Base-by-base conservation (phyloP, 2,329 filamentous ascomycete species). In the Coniochaeta sp. region DNA sequence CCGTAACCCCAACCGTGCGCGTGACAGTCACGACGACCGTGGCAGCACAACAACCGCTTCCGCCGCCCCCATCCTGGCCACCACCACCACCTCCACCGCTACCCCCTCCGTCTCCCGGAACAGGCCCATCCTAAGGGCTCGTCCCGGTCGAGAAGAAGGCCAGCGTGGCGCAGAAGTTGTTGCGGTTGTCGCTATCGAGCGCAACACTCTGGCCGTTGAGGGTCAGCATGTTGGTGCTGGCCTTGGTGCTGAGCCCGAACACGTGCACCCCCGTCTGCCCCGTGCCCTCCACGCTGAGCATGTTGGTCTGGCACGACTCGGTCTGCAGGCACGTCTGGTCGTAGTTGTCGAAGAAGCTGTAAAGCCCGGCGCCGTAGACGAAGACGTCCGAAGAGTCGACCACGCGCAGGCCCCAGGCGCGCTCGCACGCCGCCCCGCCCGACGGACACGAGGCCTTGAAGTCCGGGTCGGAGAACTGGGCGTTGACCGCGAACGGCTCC, bases 321-420 rank as follows among this genome's bases (percentile, higher is more conserved):
- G 79, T 80, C 40, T 74, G 72, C 17, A 93, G 81, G 67, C 90
- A 95, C 19, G 79, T 78, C 73, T 92, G 88, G 40, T 75, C 77
- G 74, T 93, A 93, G 79, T 92, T 91, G 72, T 93, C 84, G 69
- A 91, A 93, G 82, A 93, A 93, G 65, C 82, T 88, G 80, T 93
- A 93, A 62, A 93, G 76, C 28, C 90, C 90, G 6, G 84, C 88
- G 54, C 90, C 89, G 69, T 87, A 90, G 67, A 92, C 75, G 69
- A 82, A 84, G 19, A 92, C 71, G 63, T 91, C 82, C 11, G 78
- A 80, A 2, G 88, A 90, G 72, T 88, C 81, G 60, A 84, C 75
- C 44, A 91, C 79, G 26, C 89, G 87, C 54, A 95, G 78, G 67
- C 89, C 91, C 88, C 88, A 91, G 1, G 90, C 84, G 70, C 92